Conservation (phyloP, 192 early-diverging fungal genomes). For the Pilaira anomala region DNA sequence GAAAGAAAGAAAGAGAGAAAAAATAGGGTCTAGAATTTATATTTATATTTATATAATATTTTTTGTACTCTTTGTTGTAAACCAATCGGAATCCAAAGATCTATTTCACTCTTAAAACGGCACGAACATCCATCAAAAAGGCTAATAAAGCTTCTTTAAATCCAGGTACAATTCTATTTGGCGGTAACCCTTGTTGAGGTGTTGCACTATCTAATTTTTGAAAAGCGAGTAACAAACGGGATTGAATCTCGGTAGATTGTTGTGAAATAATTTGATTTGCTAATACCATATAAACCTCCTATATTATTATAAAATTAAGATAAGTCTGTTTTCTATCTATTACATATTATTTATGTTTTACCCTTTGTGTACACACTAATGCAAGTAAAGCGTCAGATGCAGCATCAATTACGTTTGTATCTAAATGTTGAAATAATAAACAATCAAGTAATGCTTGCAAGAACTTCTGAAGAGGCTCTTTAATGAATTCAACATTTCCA, state of each 20-base stretch:
- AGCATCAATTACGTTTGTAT: constrained; percentile 57
- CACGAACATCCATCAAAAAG: constrained; percentile 64
- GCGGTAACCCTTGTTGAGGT: constrained; percentile 33
- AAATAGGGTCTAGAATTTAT: not conserved
- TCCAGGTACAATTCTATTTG: constrained; percentile 30
- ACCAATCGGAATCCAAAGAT: not conserved
- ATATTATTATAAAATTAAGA: not conserved
- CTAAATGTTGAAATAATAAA: constrained; percentile 63
- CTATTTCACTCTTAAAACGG: constrained; percentile 63
- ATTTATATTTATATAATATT: too few relatives aligned
- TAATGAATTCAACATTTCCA: constrained; percentile 32
- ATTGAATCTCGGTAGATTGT: constrained; percentile 41
- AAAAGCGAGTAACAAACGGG: constrained; percentile 46
- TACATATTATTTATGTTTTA: constrained; percentile 9
- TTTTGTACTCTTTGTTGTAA: not conserved
- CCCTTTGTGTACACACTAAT: constrained; percentile 50
- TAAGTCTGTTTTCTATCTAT: not conserved
- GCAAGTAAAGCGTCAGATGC: constrained; percentile 58
- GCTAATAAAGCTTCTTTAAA: constrained; percentile 48
- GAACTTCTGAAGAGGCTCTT: constrained; percentile 46
- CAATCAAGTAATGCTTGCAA: constrained; percentile 51
- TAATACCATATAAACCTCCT: constrained; percentile 46
- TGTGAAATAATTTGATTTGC: constrained; percentile 51
- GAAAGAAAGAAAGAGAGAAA: not conserved
- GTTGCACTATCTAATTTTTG: constrained; percentile 41